phyloP scores from a whole-genome alignment of 805 yeast species.

The Candida stauntonica region DNA sequence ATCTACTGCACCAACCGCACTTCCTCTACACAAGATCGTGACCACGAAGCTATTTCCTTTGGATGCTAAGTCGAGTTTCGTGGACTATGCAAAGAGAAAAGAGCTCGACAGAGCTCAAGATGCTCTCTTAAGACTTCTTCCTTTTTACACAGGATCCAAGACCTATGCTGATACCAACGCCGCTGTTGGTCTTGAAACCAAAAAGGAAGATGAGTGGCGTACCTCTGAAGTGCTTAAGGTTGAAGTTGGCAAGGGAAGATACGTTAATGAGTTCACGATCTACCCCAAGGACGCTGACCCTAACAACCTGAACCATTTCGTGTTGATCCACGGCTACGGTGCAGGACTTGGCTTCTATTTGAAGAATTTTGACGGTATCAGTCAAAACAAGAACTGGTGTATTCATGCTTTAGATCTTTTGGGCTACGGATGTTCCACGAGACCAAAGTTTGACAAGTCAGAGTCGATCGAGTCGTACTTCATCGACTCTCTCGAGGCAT shows the following conservation, averaged over 20 bases:
- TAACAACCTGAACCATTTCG: conserved; percentile 42
- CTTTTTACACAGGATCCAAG: conserved; percentile 35
- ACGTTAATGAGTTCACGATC: conserved; percentile 74
- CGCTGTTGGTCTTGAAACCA: conserved; percentile 3
- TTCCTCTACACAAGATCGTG: conserved; percentile 50
- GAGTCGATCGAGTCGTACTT: conserved; percentile 36
- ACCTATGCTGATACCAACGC: conserved; percentile 21
- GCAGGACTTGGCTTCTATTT: conserved; percentile 87
- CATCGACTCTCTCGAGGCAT: conserved; percentile 52
- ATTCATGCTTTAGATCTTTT: conserved; percentile 83
- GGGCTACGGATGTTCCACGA: conserved; percentile 87
- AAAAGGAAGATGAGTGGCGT: conserved; percentile 17
- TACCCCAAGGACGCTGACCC: conserved; percentile 40
- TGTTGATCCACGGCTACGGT: conserved; percentile 90
- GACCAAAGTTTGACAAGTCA: conserved; percentile 54
- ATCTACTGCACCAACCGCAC: conserved; percentile 64
- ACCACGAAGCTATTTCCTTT: conserved; percentile 54
- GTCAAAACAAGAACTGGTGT: conserved; percentile 48
- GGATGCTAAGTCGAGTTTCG: conserved; percentile 43
- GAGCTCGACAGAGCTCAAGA: conserved; percentile 42
- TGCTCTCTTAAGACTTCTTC: conserved; percentile 40
- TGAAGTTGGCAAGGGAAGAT: conserved; percentile 41
- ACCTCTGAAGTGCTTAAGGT: conserved; percentile 32
- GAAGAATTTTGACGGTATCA: conserved; percentile 60
- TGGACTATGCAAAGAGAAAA: conserved; percentile 42